A percentile compares a stretch with the other conserved stretches of the same genome.
Evolutionary conservation across 1,284 basidiomycete genomes (phyloP).

Genomic region (Ganoderma resinaceum): DNA sequence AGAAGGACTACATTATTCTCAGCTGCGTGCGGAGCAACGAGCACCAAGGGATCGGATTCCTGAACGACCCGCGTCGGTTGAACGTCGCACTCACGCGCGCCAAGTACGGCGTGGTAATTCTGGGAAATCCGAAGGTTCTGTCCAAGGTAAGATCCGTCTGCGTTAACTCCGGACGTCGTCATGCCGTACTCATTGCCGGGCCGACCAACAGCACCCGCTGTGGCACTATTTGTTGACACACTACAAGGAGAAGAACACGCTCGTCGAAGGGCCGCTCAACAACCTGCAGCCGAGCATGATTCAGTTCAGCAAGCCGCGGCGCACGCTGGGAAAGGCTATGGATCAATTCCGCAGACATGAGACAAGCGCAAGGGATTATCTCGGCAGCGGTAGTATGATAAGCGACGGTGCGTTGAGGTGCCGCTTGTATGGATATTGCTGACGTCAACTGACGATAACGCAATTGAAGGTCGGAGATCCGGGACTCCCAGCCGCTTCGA

Average conservation of each 20-base stretch:
- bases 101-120: constrained; percentile 97
- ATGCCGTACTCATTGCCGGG: constrained; percentile 56
- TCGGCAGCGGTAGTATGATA: constrained; percentile 50
- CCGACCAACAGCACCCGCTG: constrained; percentile 80
- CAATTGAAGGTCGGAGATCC: constrained; percentile 59
- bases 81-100: constrained; percentile 98
- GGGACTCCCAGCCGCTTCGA: constrained; percentile 93
- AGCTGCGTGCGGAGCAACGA: constrained; percentile 99
- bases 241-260: constrained; percentile 94
- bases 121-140: constrained; percentile 98
- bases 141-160: constrained; percentile 80
- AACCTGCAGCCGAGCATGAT: constrained; percentile 99
- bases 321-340: constrained; percentile 84
- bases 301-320: constrained; percentile 95
- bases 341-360: constrained; percentile 93
- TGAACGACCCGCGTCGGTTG: constrained; percentile 96
- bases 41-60: constrained; percentile 99
- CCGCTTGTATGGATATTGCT: constrained; percentile 22
- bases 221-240: constrained; percentile 99
- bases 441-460: constrained; percentile 33
- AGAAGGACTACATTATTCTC: constrained; percentile 99
- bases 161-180: constrained; percentile 91
- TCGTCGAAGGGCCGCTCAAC: constrained; percentile 96
- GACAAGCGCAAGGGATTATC: constrained; percentile 80
- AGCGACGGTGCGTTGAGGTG: constrained; percentile 53